Evolutionary conservation across 768 basidiomycete genomes (phyloP), one percentile per base, ranked within the genome.

Genomic region (Rhodosporidiobolus odoratus): DNA sequence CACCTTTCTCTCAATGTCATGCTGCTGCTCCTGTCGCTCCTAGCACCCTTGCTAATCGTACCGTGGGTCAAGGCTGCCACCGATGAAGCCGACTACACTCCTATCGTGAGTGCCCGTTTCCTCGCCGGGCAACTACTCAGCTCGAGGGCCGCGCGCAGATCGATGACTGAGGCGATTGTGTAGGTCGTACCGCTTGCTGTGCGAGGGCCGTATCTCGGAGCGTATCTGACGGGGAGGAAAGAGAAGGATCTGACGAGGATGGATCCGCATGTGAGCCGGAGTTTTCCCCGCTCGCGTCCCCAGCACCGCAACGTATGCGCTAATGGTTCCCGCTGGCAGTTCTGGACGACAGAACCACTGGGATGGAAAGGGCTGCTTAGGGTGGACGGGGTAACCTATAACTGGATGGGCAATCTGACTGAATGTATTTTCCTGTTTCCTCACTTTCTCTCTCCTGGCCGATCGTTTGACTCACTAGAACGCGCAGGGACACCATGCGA

Each of bases 141-240:
- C n/a, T n/a, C n/a, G n/a, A n/a, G n/a, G n/a, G n/a, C n/a, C n/a
- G n/a, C n/a, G n/a, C n/a, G n/a, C n/a, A n/a, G n/a, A n/a, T n/a
- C n/a, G 23, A 17, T 17, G 27, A 19, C 23, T 17, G 35, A 61
- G 30, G 27, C 30, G 4, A 27, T 1, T 15, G 13, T 12, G 17
- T 60, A 71, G 70, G 66, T 68, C 30, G 71, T 72, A 2, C 71
- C 71, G 16, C 66, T 72, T 30, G 71, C 71, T 2, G 66, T 68
- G 10, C 57, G 71, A 2, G 25, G 50, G 25, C 71, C 71, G 2
- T 72, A 72, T 52, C 43, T 72, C n/a, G 71, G 71, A 6, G 66
- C 66, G 13, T 72, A 68, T 56, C 40, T 72, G 6, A 53, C 58
- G 1, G 66, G 71, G 15, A 21, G 66, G 30, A 32, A 65, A 30